Base-by-base conservation (phyloP, 129 eudicot species). In the Gnaphalium uliginosum region DNA sequence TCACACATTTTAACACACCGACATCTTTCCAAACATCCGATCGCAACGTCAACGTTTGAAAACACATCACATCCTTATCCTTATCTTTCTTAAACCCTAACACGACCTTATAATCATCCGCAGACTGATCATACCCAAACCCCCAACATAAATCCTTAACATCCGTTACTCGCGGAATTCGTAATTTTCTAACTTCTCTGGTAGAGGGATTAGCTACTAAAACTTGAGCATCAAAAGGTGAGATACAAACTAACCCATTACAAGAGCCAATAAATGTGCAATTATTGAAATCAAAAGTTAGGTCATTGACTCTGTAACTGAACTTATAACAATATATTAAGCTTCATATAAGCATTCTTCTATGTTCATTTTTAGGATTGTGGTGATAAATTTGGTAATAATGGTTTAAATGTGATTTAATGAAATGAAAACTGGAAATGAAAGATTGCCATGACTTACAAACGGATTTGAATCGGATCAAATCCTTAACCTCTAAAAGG, bases 121-220 rank as follows among this genome's bases (percentile, higher is more conserved):
- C 8, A 8, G 0, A 67, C 29, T 51, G 41, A 67, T 37, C 72
- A 67, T 39, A 67, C 3, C 56, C 72, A 39, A 67, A 67, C 41
- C 72, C 72, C 56, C 54, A 67, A 67, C 56, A 37, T n/a, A 67
- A 37, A 5, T 3, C 37, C 33, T 6, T 18, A n/a, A 6, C 10
- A 35, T 35, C 41, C 10, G 2, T 35, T 6, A 35, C 30, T 33
- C 6, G 24, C 4, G 51, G 72, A 5, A 8, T 14, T 67, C 7
- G 41, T 4, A 68, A 7, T 39, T 17, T 21, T 41, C 32, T 19
- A 8, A 17, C 72, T 39, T 68, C 56, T 41, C 57, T 13, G 41
- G 72, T 68, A 39, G 72, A 41, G 21, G 57, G 72, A 23, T 68
- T 68, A 5, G 51, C 30, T 68, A 68, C 72, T 21, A 68, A 37